Evolutionary conservation across 129 eudicot species (phyloP).

Genomic region (Arctium lappa): DNA sequence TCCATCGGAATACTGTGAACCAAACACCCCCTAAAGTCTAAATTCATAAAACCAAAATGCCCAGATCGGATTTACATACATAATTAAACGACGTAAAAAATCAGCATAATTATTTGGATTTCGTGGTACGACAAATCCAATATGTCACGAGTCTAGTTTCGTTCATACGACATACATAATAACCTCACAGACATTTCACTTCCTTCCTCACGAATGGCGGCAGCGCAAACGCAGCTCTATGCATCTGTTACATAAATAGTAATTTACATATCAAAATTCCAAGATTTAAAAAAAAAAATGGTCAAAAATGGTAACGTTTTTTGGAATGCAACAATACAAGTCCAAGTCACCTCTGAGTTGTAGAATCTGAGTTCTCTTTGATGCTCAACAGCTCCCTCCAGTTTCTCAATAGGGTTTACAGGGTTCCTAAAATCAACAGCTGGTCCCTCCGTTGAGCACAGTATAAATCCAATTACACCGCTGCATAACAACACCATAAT

Average conservation of each 20-base stretch:
- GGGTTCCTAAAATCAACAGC: slow-evolving; percentile 80
- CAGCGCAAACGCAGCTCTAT: slow-evolving; percentile 83
- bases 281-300: not conserved
- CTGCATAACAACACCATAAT: slow-evolving; percentile 40
- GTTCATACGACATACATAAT: not conserved
- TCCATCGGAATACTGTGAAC: too few species aligned
- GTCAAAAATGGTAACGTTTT: not conserved
- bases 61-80: not conserved
- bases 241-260: slow-evolving; percentile 46
- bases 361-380: slow-evolving; percentile 70
- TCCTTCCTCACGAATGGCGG: slow-evolving; percentile 79
- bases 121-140: slow-evolving; percentile 6
- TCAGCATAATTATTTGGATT: slow-evolving; percentile 4
- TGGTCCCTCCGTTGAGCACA: slow-evolving; percentile 84
- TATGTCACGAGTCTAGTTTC: not conserved
- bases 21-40: not conserved
- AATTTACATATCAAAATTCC: not conserved
- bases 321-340: not conserved
- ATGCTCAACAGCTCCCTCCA: slow-evolving; percentile 71
- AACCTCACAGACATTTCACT: slow-evolving; percentile 49
- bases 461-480: slow-evolving; percentile 82
- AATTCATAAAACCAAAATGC: not conserved
- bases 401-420: slow-evolving; percentile 79
- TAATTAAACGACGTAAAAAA: not conserved
- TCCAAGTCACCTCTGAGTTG: slow-evolving; percentile 67